These are phyloP conservation scores for Begonia peltatifolia DNA, from an alignment of 306 rosid species.

Conservation along the genomic window DNA sequence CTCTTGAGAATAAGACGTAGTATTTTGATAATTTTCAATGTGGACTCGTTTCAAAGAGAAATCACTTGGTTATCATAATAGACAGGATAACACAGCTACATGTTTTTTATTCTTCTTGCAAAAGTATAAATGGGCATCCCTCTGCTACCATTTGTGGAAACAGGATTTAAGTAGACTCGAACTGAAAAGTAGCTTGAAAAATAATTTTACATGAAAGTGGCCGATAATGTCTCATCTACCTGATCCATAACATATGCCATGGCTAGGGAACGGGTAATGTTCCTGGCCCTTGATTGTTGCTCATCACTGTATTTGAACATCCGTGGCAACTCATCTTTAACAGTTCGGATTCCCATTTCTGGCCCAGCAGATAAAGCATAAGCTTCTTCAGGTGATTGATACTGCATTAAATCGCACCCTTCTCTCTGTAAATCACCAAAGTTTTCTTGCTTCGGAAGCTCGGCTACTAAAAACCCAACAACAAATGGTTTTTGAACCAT, in stretches of 20 bases:
- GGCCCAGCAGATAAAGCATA: slow-evolving; percentile 29
- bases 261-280: slow-evolving; percentile 70
- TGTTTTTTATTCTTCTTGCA: too few species aligned
- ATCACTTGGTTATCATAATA: too few species aligned
- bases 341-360: slow-evolving; percentile 26
- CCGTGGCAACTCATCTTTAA: slow-evolving; percentile 22
- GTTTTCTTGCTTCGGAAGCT: slow-evolving; percentile 37
- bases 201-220: neutral
- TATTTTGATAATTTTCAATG: too few species aligned
- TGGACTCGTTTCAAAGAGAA: too few species aligned
- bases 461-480: slow-evolving; percentile 96
- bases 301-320: slow-evolving; percentile 43
- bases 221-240: slow-evolving; percentile 25
- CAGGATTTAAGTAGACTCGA: neutral
- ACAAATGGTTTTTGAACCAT: slow-evolving; percentile 94
- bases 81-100: too few species aligned
- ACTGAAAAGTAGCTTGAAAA: too few species aligned
- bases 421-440: slow-evolving; percentile 26
- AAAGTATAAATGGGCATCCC: too few species aligned
- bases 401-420: slow-evolving; percentile 13
- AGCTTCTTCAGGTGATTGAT: slow-evolving; percentile 27
- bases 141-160: neutral
- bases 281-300: slow-evolving; percentile 56
- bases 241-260: slow-evolving; percentile 98
- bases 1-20: too few species aligned